Evolutionary conservation across 768 basidiomycete species (phyloP).

Genomic region (Russula ochroleuca): DNA sequence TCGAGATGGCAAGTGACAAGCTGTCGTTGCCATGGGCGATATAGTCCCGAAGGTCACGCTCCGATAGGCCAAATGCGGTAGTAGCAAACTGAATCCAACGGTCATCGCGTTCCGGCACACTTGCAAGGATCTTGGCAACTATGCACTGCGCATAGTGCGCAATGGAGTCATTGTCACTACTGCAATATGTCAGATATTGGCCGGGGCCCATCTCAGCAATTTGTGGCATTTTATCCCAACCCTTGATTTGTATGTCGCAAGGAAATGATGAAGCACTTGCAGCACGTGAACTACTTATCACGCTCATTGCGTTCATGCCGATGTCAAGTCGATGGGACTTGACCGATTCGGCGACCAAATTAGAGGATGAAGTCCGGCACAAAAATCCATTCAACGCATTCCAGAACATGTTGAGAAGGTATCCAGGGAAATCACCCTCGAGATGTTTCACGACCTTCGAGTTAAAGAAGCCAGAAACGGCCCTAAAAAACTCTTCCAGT

Average conservation of each 20-base stretch:
- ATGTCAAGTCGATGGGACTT: too few relatives aligned
- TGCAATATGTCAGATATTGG: background rate
- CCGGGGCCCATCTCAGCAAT: background rate
- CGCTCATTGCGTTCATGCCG: too few relatives aligned
- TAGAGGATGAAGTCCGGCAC: background rate
- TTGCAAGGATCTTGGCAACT: background rate
- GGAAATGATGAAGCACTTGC: too few relatives aligned
- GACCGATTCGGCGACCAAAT: background rate
- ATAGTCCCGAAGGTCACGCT: too few relatives aligned
- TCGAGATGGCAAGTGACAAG: too few relatives aligned
- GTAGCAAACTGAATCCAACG: background rate
- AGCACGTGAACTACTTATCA: too few relatives aligned
- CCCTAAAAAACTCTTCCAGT: constrained; percentile 2
- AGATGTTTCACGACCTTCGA: background rate
- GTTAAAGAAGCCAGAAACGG: background rate
- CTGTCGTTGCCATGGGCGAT: too few relatives aligned
- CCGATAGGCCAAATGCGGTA: too few relatives aligned
- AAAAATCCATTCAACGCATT: background rate
- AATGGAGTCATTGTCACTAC: too few relatives aligned
- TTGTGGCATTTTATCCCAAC: background rate
- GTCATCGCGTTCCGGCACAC: background rate
- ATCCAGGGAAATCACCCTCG: background rate
- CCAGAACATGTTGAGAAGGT: too few relatives aligned
- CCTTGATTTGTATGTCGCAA: too few relatives aligned
- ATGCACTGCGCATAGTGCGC: background rate